Evolutionary conservation across 2,329 filamentous ascomycete species (phyloP), one percentile per base, ranked within the genome.

Genomic region (Botryotinia narcissicola): DNA sequence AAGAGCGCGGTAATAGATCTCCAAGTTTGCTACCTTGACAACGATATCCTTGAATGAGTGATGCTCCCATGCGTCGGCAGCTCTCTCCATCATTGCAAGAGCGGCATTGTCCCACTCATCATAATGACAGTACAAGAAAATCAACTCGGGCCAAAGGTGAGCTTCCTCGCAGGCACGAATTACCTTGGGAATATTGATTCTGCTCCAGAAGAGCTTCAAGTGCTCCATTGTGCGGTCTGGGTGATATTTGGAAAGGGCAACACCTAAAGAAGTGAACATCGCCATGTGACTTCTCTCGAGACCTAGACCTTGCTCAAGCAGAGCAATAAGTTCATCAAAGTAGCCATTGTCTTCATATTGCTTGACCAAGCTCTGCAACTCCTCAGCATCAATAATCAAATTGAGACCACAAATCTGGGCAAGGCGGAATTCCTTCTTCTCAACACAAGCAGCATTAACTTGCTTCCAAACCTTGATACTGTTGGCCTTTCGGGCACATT

Each of bases 401-500:
- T 99, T 98, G 75, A 99, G 90, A 87, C 97, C 97, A 81, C 96
- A 99, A 79, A 99, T 99, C 85, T 98, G 96, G 40, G 97, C 96
- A 74, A 99, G 92, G 75, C 95, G 93, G 90, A 99, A 99, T 82
- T 99, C 96, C 86, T 97, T 98, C 90, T 98, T 99, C 75, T 89
- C 90, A 77, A 99, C 93, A 81, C 96, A 99, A 35, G 95, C 96
- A 81, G 94, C 92, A 84, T 98, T 97, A 78, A 99, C 96, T 84
- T 99, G 93, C 85, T 96, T 97, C 96, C 96, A 99, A 70, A 99
- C 96, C 86, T 97, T 98, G 84, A 98, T 95, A 84, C 94, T 98
- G 87, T 98, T 99, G 79, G 96, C 96, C 86, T 99, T 98, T 82
- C 96, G 93, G 40, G 97, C 96, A 80, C 94, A 98, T 83, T 99